A percentile compares a stretch with the other conserved stretches of the same genome.
phyloP scores from a whole-genome alignment of 495 filamentous ascomycete species.

The Lasiosphaeria hispida region DNA sequence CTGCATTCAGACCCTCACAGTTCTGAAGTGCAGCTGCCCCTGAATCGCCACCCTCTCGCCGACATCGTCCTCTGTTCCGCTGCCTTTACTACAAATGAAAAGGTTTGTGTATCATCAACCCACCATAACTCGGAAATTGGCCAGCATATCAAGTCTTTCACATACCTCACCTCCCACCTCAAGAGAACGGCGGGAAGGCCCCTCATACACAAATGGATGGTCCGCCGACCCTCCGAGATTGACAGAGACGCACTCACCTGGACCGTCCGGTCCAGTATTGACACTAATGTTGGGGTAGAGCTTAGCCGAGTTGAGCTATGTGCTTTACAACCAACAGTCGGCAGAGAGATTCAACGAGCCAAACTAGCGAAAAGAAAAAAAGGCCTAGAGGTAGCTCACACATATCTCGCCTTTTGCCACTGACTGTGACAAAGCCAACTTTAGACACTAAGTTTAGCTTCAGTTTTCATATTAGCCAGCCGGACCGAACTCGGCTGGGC shows the following conservation, averaged over 20 bases:
- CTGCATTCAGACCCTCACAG: too few species aligned
- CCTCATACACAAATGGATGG: not conserved
- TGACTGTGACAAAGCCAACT: not conserved
- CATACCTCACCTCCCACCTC: too few species aligned
- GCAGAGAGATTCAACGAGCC: too few species aligned
- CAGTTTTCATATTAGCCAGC: not conserved
- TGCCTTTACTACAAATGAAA: too few species aligned
- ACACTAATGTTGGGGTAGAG: not conserved
- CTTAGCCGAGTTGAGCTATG: not conserved
- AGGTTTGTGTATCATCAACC: too few species aligned
- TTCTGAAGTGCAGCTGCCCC: too few species aligned
- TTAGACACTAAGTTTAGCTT: not conserved
- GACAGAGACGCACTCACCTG: not conserved
- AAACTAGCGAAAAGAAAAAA: too few species aligned
- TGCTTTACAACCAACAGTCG: not conserved
- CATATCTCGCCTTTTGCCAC: not conserved
- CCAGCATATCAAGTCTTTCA: too few species aligned
- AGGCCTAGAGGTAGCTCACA: not conserved
- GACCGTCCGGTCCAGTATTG: not conserved
- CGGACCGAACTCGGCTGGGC: not conserved
- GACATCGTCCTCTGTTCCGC: too few species aligned
- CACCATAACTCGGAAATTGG: too few species aligned
- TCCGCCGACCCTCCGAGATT: not conserved
- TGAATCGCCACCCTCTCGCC: too few species aligned
- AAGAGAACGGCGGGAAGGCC: not conserved